Evolutionary conservation across 2,329 filamentous ascomycete genomes (phyloP).

Genomic region (Colletotrichum cuscutae): DNA sequence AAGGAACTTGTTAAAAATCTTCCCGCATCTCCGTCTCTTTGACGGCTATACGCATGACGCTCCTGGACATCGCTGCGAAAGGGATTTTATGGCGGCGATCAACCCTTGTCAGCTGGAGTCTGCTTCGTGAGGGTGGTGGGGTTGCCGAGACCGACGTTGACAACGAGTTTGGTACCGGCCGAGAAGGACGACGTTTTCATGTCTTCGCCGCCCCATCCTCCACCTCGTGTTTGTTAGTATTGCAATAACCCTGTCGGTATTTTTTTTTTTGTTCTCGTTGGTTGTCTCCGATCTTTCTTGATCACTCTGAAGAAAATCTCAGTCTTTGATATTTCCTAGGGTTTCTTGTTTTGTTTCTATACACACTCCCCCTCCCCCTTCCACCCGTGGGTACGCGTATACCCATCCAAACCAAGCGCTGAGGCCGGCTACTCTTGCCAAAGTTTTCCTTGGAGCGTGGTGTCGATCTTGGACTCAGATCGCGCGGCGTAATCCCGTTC

Average conservation of each 20-base stretch:
- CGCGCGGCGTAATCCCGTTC: background rate
- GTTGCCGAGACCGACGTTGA: background rate
- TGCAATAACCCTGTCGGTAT: background rate
- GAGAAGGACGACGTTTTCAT: conserved; percentile 15
- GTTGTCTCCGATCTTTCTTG: background rate
- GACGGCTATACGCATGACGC: background rate
- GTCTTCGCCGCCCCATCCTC: conserved; percentile 6
- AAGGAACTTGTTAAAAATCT: too few relatives aligned
- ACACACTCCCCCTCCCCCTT: background rate
- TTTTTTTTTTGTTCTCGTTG: background rate
- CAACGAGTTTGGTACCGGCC: background rate
- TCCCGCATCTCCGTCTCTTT: background rate
- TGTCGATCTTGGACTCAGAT: background rate
- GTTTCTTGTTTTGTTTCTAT: background rate
- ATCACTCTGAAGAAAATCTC: background rate
- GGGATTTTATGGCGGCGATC: background rate
- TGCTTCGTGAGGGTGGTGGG: background rate
- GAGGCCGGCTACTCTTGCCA: background rate
- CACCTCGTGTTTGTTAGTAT: background rate
- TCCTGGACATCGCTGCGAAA: conserved; percentile 2
- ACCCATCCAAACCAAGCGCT: too few relatives aligned
- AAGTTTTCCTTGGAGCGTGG: background rate
- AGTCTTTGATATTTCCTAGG: background rate
- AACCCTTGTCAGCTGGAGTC: background rate
- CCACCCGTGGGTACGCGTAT: too few relatives aligned